Evolutionary conservation across 2,329 filamentous ascomycete species (phyloP).

Genomic region (Whalleya microplaca): DNA sequence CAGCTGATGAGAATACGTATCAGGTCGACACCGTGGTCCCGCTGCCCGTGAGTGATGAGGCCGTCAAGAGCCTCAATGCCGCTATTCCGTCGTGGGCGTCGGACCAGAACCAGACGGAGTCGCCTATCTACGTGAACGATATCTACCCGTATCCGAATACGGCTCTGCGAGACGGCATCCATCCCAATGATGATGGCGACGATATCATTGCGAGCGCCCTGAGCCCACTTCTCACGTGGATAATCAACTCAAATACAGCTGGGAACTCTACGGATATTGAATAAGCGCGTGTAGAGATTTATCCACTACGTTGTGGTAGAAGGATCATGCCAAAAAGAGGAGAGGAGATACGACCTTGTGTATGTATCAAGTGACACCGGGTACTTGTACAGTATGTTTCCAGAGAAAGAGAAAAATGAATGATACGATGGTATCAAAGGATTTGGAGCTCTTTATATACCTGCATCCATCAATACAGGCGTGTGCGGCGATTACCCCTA

Average conservation of each 20-base stretch:
- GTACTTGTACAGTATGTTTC: too few species aligned
- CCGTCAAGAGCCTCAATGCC: constrained; percentile 40
- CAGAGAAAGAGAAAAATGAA: too few species aligned
- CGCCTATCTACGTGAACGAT: constrained; percentile 46
- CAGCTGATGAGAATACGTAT: not conserved
- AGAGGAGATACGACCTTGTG: too few species aligned
- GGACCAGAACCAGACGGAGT: constrained; percentile 40
- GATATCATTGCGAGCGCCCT: constrained; percentile 38
- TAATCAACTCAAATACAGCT: constrained; percentile 30
- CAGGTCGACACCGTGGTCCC: constrained; percentile 47
- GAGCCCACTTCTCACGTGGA: constrained; percentile 39
- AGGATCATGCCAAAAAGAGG: too few species aligned
- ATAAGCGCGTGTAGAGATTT: not conserved
- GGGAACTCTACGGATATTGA: not conserved
- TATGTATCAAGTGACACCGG: too few species aligned
- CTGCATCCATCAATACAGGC: too few species aligned
- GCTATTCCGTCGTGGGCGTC: constrained; percentile 44
- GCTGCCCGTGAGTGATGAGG: constrained; percentile 34
- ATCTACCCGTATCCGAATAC: constrained; percentile 37
- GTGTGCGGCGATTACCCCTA: too few species aligned
- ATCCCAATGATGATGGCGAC: constrained; percentile 44
- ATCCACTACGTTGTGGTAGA: not conserved
- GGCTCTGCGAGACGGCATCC: constrained; percentile 44
- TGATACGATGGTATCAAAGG: too few species aligned
- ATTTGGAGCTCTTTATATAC: too few species aligned